Conservation (phyloP, 495 filamentous ascomycete species). For the Rhypophila decipiens region DNA sequence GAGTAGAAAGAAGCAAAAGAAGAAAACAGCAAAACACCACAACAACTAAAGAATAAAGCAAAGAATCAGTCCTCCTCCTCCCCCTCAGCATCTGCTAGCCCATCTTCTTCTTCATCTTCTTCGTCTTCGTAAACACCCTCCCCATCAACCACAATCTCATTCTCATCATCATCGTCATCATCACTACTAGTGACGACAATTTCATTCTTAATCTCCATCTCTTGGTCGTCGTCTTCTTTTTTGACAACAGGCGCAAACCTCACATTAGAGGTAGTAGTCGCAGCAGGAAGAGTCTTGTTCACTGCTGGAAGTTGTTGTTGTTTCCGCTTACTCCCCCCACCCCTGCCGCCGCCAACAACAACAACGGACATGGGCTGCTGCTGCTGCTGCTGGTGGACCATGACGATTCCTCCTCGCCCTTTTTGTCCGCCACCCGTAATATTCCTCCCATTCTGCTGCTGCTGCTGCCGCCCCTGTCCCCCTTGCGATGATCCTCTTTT, state of each 20-base stretch:
- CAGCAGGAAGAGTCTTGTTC: neutral
- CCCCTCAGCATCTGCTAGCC: neutral
- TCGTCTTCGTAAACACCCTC: conserved; percentile 9
- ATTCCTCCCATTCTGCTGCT: no score
- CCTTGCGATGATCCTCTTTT: no score
- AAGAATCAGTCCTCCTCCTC: no score
- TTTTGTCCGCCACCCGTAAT: no score
- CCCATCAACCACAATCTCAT: conserved; percentile 2
- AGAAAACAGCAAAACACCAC: neutral
- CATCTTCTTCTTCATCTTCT: neutral
- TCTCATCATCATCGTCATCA: conserved; percentile 3
- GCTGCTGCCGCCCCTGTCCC: no score
- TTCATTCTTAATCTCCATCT: conserved; percentile 3
- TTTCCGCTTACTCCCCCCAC: neutral
- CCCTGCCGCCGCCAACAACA: neutral
- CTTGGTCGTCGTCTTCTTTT: neutral
- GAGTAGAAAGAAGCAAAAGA: neutral
- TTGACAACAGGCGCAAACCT: neutral
- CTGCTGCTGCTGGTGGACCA: no score
- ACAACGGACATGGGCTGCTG: no score
- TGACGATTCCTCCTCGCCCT: no score
- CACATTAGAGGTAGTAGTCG: neutral
- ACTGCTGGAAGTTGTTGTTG: neutral
- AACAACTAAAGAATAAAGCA: neutral
- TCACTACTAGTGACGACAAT: conserved; percentile 10